These are phyloP conservation scores for Hymenoscyphus fructigenus DNA, from an alignment of 2,329 filamentous ascomycete species.

Conservation along the genomic window DNA sequence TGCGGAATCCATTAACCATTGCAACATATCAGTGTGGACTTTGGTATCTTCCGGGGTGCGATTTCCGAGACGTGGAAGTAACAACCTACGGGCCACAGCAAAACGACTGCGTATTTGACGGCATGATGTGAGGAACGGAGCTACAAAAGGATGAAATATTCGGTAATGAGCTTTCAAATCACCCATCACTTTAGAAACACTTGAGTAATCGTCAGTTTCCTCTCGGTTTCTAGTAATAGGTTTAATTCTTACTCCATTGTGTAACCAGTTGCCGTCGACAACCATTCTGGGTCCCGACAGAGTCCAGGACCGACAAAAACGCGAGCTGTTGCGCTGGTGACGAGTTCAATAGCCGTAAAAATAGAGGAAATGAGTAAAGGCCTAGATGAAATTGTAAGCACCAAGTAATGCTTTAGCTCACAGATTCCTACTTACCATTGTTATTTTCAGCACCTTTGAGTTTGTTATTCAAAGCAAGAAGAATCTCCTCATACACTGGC, in stretches of 20 bases:
- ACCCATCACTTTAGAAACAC: neutral
- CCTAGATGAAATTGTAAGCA: neutral
- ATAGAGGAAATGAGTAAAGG: neutral
- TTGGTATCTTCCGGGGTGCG: neutral
- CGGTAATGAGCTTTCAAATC: constrained; percentile 5
- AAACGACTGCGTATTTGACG: constrained; percentile 1
- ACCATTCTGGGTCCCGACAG: constrained; percentile 3
- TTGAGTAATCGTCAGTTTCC: neutral
- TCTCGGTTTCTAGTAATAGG: too few species aligned
- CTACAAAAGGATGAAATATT: constrained; percentile 6
- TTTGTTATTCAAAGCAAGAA: neutral
- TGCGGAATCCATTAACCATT: constrained; percentile 5
- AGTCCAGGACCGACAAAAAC: constrained; percentile 4
- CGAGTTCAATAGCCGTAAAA: neutral
- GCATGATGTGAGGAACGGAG: neutral
- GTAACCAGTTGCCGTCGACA: constrained; percentile 3
- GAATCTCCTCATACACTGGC: neutral
- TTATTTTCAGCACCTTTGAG: neutral
- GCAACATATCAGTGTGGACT: constrained; percentile 6
- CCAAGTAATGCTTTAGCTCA: neutral
- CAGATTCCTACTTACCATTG: neutral
- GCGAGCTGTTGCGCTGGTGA: constrained; percentile 1
- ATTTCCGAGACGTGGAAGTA: neutral
- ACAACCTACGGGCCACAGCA: neutral
- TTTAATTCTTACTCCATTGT: constrained; percentile 4